phyloP scores from a whole-genome alignment of 345 rosid species.

The Heritiera littoralis region DNA sequence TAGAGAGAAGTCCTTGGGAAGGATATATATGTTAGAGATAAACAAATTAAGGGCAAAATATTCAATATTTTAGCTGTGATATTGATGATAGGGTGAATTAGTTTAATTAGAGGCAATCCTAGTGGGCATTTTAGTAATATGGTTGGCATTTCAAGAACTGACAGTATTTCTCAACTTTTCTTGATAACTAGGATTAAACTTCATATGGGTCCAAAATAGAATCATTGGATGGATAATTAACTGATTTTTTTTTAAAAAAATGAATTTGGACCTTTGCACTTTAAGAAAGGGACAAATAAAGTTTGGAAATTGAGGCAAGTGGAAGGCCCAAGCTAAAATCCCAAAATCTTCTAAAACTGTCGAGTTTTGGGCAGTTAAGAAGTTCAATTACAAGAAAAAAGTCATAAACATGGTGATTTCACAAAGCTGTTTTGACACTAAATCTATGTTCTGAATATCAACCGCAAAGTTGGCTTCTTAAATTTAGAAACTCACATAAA shows the following conservation, averaged over 20 bases:
- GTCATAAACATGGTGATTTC: neutral
- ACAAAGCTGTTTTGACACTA: neutral
- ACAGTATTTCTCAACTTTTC: neutral
- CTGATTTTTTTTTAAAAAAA: neutral
- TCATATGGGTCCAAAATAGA: conserved; percentile 9
- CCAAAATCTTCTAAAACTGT: neutral
- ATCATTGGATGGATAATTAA: conserved; percentile 11
- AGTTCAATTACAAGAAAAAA: neutral
- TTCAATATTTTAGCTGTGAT: too few relatives aligned
- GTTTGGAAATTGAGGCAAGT: conserved; percentile 2
- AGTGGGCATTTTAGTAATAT: neutral
- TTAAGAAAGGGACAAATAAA: neutral
- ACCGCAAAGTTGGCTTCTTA: too few relatives aligned
- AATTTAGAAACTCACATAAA: too few relatives aligned
- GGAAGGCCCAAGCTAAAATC: neutral
- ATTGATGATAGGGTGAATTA: too few relatives aligned
- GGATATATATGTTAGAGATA: too few relatives aligned
- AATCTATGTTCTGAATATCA: too few relatives aligned
- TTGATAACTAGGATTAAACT: neutral
- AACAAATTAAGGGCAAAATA: too few relatives aligned
- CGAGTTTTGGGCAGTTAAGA: neutral
- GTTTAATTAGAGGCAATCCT: neutral
- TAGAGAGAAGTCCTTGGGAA: too few relatives aligned
- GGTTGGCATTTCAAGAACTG: neutral
- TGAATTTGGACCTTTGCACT: neutral